A percentile compares a stretch with the other conserved stretches of the same genome.
phyloP scores from a whole-genome alignment of 129 eudicot species.

The Centella asiatica region DNA sequence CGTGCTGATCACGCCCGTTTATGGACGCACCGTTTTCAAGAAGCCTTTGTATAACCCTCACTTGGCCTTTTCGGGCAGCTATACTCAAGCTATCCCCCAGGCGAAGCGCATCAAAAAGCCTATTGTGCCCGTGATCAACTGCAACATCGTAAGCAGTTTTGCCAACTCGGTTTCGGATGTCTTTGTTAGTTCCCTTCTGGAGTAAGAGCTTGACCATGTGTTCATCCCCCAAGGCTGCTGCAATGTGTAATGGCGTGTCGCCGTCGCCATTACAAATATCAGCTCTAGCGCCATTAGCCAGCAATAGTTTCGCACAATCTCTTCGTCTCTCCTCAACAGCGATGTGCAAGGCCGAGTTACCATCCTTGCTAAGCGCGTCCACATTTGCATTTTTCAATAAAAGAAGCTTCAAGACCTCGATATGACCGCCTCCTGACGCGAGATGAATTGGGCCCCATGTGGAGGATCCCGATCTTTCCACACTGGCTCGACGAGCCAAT shows the following conservation, averaged over 20 bases:
- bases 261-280: constrained; percentile 34
- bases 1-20: constrained; percentile 53
- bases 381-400: constrained; percentile 44
- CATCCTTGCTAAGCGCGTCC: constrained; percentile 52
- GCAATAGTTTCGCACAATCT: constrained; percentile 44
- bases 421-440: constrained; percentile 52
- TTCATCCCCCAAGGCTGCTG: constrained; percentile 62
- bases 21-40: constrained; percentile 44
- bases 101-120: constrained; percentile 40
- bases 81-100: constrained; percentile 42
- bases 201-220: constrained; percentile 57
- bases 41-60: constrained; percentile 37
- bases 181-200: constrained; percentile 62
- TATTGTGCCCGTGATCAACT: constrained; percentile 47
- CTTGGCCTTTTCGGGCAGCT: constrained; percentile 61
- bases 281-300: constrained; percentile 32
- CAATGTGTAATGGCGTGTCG: constrained; percentile 59
- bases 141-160: constrained; percentile 61
- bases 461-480: constrained; percentile 40
- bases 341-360: constrained; percentile 56
- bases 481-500: constrained; percentile 39
- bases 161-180: constrained; percentile 31
- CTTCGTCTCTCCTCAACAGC: constrained; percentile 58
- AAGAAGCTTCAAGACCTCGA: constrained; percentile 47
- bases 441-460: constrained; percentile 60